These are phyloP conservation scores for bread wheat (Triticum aestivum) DNA, from an alignment of 176 grass and related monocot species.

Conservation along the genomic window DNA sequence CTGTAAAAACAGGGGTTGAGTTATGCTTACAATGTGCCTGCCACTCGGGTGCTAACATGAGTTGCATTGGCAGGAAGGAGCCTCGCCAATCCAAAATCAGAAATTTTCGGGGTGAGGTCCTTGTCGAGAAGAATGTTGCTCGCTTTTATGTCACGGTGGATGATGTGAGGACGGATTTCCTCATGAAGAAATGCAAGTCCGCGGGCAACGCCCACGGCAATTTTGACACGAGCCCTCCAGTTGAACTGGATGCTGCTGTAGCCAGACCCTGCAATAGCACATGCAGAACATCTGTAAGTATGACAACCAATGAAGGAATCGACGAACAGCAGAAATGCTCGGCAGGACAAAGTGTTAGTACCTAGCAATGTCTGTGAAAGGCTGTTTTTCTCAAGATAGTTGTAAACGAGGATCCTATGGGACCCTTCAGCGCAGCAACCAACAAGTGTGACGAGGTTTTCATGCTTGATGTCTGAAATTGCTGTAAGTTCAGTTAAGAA, in stretches of 20 bases:
- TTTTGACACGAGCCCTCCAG: slow-evolving; percentile 69
- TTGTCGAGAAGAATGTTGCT: slow-evolving; percentile 95
- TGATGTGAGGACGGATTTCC: slow-evolving; percentile 62
- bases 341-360: slow-evolving; percentile 17
- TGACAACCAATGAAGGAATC: not conserved
- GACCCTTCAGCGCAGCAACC: slow-evolving; percentile 78
- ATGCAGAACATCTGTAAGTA: slow-evolving; percentile 30
- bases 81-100: slow-evolving; percentile 84
- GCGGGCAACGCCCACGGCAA: slow-evolving; percentile 67
- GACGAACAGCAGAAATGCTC: not conserved
- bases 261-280: slow-evolving; percentile 47
- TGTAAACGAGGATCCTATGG: slow-evolving; percentile 75
- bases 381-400: slow-evolving; percentile 91
- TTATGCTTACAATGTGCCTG: slow-evolving; percentile 78
- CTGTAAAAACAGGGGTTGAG: not conserved
- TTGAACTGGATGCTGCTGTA: slow-evolving; percentile 62
- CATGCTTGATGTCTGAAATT: slow-evolving; percentile 79
- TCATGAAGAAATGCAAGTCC: slow-evolving; percentile 91
- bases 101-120: slow-evolving; percentile 78
- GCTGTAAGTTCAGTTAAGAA: slow-evolving; percentile 81
- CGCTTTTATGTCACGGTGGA: slow-evolving; percentile 95
- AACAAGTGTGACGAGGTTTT: slow-evolving; percentile 69
- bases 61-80: slow-evolving; percentile 71
- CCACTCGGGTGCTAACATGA: slow-evolving; percentile 90
- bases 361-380: slow-evolving; percentile 84